phyloP scores from a whole-genome alignment of 495 filamentous ascomycete genomes.

The Rostrohypoxylon terebratum region DNA sequence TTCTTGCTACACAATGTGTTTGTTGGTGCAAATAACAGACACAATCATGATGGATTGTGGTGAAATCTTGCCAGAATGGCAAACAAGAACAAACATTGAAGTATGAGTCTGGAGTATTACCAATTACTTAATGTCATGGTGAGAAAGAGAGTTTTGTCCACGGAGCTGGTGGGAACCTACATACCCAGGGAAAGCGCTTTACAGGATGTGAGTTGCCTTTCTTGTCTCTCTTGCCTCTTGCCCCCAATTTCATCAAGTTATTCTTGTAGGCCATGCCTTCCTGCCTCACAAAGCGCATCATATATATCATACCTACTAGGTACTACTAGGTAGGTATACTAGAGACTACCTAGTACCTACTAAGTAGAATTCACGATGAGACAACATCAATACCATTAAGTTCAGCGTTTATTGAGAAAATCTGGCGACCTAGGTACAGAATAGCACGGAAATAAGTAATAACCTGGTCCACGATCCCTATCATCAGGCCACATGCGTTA shows the following conservation, averaged over 20 bases:
- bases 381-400: background rate
- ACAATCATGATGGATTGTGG: too few relatives aligned
- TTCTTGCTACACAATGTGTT: too few relatives aligned
- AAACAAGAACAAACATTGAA: background rate
- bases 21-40: too few relatives aligned
- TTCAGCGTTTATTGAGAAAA: constrained; percentile 50
- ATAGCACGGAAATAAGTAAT: constrained; percentile 43
- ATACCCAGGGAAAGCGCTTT: background rate
- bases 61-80: too few relatives aligned
- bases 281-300: background rate
- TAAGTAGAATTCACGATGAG: background rate
- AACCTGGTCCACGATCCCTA: constrained; percentile 44
- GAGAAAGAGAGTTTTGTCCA: background rate
- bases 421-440: constrained; percentile 50
- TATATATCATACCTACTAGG: too few relatives aligned
- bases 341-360: too few relatives aligned
- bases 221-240: too few relatives aligned
- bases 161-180: background rate
- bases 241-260: background rate
- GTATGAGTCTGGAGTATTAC: background rate
- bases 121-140: background rate
- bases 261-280: background rate
- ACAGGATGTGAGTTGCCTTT: background rate
- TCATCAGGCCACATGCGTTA: constrained; percentile 44
- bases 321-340: too few relatives aligned